A percentile compares a stretch with the other conserved stretches of the same genome.
phyloP scores from a whole-genome alignment of 768 basidiomycete species.

The Clathrus columnatus region DNA sequence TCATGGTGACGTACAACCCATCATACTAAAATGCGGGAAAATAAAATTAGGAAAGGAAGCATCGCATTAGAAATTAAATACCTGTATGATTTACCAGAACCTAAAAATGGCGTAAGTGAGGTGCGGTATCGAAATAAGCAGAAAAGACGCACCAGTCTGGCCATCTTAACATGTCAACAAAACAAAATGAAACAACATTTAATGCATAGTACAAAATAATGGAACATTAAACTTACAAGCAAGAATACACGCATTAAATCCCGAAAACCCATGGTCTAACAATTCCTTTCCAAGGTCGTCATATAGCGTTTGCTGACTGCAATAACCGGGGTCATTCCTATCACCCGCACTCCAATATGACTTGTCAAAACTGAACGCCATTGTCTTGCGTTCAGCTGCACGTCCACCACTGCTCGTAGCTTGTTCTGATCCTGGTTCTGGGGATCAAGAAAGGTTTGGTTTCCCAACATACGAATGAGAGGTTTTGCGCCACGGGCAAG shows the following conservation, averaged over 20 bases:
- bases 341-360: slow-evolving; percentile 95
- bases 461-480: slow-evolving; percentile 92
- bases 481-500: slow-evolving; percentile 87
- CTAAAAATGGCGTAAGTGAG: slow-evolving; percentile 28
- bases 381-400: slow-evolving; percentile 82
- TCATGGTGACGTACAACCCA: slow-evolving; percentile 66
- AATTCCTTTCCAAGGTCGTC: slow-evolving; percentile 91
- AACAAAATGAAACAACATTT: slow-evolving; percentile 9
- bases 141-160: slow-evolving; percentile 63
- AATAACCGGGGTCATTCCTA: slow-evolving; percentile 82
- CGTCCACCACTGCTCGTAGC: slow-evolving; percentile 52
- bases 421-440: slow-evolving; percentile 61
- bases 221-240: slow-evolving; percentile 74
- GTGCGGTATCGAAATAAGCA: background rate
- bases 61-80: slow-evolving; percentile 36
- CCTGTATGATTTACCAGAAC: slow-evolving; percentile 91
- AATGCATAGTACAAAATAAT: too few relatives aligned
- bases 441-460: slow-evolving; percentile 91
- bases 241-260: slow-evolving; percentile 97
- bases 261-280: slow-evolving; percentile 89
- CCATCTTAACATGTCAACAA: slow-evolving; percentile 38
- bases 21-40: slow-evolving; percentile 54
- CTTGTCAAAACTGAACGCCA: slow-evolving; percentile 94
- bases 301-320: slow-evolving; percentile 90
- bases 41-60: slow-evolving; percentile 1